Evolutionary conservation across 768 basidiomycete species (phyloP), one percentile per base, ranked within the genome.

Genomic region (Mycena maculata): DNA sequence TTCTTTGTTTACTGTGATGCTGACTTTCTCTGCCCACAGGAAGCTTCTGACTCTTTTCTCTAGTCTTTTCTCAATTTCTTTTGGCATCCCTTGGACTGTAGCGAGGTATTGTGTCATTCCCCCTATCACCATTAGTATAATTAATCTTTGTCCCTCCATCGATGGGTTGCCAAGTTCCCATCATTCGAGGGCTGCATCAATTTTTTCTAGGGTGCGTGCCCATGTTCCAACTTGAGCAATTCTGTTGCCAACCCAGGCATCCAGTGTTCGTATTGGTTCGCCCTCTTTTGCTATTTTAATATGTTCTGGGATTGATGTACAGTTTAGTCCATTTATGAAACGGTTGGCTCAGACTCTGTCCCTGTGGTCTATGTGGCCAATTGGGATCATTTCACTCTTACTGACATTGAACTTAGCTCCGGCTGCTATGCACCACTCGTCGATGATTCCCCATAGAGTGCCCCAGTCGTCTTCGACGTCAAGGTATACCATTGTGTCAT

Each of bases 381-480:
- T 73, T 0, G 81, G 81, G 0, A 84, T 71, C 0, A 82, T 69
- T 36, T 79, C 76, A 0, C 82, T 85, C 70, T 86, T 86, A 0
- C 60, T 55, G 0, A 71, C 57, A 50, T 84, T 86, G 67, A 85
- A 44, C 20, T 44, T 44, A 6, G 42, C 42, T 44, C 42, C 42
- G 20, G 42, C 42, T 12, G 42, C 42, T 18, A 44, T 9, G 20
- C 42, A 44, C 42, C 42, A 44, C 20, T 44, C 42, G 20, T 44
- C 42, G 6, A 44, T 9, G 11, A 44, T 18, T 6, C 20, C 42
- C 20, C 10, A 11, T 12, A 44, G 42, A 6, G 10, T n/a, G 6
- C 42, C 42, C 11, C 10, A 44, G 42, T 44, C 42, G 20, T 44
- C 42, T 11, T n/a, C 10, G 20, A 18, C 42, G 20, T 44, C n/a